These are phyloP conservation scores for Quercus agrifolia DNA, from an alignment of 306 rosid species.

Conservation along the genomic window DNA sequence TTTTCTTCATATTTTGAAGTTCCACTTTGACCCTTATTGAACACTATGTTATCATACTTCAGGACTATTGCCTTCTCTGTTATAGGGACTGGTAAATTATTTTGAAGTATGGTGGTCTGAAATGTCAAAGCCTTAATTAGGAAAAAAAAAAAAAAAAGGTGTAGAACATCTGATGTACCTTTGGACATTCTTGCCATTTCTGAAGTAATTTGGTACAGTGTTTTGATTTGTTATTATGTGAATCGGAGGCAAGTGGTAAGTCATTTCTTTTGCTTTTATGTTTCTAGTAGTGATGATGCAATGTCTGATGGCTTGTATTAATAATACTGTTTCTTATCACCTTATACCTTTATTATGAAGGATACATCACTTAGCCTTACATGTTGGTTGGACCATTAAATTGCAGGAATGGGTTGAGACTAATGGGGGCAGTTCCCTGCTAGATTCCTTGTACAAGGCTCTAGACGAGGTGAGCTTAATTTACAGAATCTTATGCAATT, in stretches of 20 bases:
- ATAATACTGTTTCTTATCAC: background rate
- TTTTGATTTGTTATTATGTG: background rate
- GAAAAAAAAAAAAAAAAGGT: background rate
- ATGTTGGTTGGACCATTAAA: conserved; percentile 24
- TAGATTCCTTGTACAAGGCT: conserved; percentile 70
- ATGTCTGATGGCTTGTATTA: background rate
- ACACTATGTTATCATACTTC: background rate
- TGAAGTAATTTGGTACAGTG: background rate
- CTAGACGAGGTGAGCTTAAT: conserved; percentile 71
- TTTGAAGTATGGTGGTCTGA: background rate
- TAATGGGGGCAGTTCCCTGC: conserved; percentile 66
- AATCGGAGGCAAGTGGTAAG: background rate
- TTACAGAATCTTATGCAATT: conserved; percentile 16
- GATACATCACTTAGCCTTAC: background rate
- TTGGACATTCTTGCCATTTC: background rate
- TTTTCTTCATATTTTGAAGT: background rate
- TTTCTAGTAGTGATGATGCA: conserved; percentile 7
- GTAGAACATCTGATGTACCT: background rate
- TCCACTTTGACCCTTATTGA: background rate
- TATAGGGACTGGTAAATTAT: background rate
- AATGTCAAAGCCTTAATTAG: background rate
- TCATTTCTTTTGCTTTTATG: background rate
- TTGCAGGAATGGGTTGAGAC: conserved; percentile 89
- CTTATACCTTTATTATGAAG: background rate
- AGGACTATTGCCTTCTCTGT: background rate